Conservation (phyloP, 768 basidiomycete species). For the Cystofilobasidium macerans region DNA sequence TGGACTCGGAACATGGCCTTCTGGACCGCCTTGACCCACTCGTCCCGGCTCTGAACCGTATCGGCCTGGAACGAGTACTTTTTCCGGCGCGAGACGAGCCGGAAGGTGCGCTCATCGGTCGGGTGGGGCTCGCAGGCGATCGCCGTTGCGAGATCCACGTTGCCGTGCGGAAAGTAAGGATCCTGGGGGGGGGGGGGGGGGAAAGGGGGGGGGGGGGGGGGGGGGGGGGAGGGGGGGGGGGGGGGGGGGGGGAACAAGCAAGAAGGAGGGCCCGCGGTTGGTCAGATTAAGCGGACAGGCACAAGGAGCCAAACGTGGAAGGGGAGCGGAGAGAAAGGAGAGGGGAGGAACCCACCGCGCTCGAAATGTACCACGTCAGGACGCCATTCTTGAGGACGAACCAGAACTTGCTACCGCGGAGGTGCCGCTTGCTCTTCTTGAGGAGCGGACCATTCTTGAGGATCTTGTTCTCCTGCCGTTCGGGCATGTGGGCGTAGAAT, state of each 20-base stretch:
- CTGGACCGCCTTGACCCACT: slow-evolving; percentile 86
- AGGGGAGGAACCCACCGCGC: slow-evolving; percentile 53
- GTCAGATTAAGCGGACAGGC: too few species aligned
- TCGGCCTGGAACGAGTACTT: slow-evolving; percentile 35
- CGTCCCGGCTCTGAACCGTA: slow-evolving; percentile 34
- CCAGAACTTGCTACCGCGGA: slow-evolving; percentile 84
- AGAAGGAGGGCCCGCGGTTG: too few species aligned
- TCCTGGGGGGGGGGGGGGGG: slow-evolving; percentile 47
- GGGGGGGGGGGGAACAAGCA: too few species aligned
- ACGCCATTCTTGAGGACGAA: slow-evolving; percentile 92
- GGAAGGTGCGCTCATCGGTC: slow-evolving; percentile 65
- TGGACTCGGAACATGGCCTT: slow-evolving; percentile 91
- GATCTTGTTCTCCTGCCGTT: slow-evolving; percentile 73
- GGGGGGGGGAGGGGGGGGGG: too few species aligned
- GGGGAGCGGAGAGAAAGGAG: neutral
- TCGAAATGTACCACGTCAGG: slow-evolving; percentile 91
- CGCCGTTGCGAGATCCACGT: slow-evolving; percentile 87
- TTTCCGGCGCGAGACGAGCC: slow-evolving; percentile 53
- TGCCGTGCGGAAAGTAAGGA: slow-evolving; percentile 94
- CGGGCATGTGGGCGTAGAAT: slow-evolving; percentile 92
- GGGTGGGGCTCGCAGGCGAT: slow-evolving; percentile 75
- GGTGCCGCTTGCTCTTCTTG: slow-evolving; percentile 79
- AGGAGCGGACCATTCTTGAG: slow-evolving; percentile 82
- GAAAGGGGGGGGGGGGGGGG: neutral
- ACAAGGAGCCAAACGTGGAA: too few species aligned